Conservation (phyloP, 2,329 filamentous ascomycete genomes). For the Colletotrichum magnum region DNA sequence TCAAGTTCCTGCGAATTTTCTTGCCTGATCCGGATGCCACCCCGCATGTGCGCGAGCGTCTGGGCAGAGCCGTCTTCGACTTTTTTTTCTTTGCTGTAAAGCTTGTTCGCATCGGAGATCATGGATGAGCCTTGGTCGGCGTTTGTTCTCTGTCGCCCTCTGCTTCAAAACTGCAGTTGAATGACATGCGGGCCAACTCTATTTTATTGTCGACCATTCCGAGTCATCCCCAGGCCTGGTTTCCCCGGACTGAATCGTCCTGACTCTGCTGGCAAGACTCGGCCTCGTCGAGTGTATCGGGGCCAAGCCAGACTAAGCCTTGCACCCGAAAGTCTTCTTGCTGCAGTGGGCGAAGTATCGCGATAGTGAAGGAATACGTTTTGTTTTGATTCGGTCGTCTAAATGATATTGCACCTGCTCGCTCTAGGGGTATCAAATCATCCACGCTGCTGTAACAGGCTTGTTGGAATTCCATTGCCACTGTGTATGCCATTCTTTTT, state of each 20-base stretch:
- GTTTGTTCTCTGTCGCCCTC: neutral
- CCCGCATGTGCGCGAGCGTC: neutral
- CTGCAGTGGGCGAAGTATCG: too few species aligned
- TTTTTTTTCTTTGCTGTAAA: neutral
- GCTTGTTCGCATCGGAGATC: neutral
- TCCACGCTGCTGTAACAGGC: neutral
- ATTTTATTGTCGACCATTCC: neutral
- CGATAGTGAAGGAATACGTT: too few species aligned
- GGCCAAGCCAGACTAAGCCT: too few species aligned
- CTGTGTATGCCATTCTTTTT: too few species aligned
- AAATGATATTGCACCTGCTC: neutral
- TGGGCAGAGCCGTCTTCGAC: neutral
- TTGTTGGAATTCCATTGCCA: neutral
- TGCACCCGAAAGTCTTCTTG: too few species aligned
- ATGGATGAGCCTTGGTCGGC: constrained; percentile 6
- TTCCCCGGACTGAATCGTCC: too few species aligned
- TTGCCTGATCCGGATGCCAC: too few species aligned
- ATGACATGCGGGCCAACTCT: constrained; percentile 14
- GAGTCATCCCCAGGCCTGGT: neutral
- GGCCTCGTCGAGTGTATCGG: too few species aligned
- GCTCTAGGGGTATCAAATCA: constrained; percentile 5
- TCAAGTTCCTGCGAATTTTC: too few species aligned
- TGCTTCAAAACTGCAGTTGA: neutral
- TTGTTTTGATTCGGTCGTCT: neutral
- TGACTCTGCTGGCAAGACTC: too few species aligned